Evolutionary conservation across 139 green algal genomes (phyloP).

Genomic region (Closterium sp.): DNA sequence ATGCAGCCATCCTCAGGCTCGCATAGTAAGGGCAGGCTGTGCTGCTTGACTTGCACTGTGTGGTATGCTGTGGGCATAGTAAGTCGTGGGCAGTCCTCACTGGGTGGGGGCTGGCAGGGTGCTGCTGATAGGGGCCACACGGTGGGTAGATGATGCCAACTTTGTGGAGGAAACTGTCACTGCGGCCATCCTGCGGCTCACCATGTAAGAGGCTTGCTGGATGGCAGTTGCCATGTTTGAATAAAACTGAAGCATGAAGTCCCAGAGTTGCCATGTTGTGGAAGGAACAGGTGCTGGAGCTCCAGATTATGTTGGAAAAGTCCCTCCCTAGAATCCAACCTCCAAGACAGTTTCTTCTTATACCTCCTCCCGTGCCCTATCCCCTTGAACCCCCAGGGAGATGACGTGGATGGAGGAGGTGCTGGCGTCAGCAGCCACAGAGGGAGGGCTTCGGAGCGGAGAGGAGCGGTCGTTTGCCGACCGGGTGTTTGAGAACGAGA

Average conservation of each 20-base stretch:
- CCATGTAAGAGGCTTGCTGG: too few species aligned
- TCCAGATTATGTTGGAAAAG: too few species aligned
- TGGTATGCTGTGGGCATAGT: too few species aligned
- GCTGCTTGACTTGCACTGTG: too few species aligned
- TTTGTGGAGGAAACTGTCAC: slow-evolving; percentile 91
- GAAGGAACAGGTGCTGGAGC: too few species aligned
- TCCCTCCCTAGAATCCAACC: too few species aligned
- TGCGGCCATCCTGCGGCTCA: slow-evolving; percentile 68
- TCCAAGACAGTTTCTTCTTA: too few species aligned
- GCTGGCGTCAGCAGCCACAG: slow-evolving; percentile 53
- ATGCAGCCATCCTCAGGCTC: slow-evolving; percentile 66
- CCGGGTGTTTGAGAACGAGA: slow-evolving; percentile 90
- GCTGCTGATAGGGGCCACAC: slow-evolving; percentile 90
- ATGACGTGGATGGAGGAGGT: slow-evolving; percentile 88
- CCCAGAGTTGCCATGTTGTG: too few species aligned
- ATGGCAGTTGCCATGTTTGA: too few species aligned
- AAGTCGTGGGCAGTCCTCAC: too few species aligned
- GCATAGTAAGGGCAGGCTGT: slow-evolving; percentile 58
- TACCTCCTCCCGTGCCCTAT: background rate
- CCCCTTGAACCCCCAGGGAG: slow-evolving; percentile 58
- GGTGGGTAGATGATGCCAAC: slow-evolving; percentile 92
- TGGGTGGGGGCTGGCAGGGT: slow-evolving; percentile 46
- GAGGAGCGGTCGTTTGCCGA: slow-evolving; percentile 69
- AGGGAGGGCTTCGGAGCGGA: slow-evolving; percentile 27
- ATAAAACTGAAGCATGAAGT: too few species aligned